These are phyloP conservation scores for Ceratocystis huliohia DNA, from an alignment of 2,329 filamentous ascomycete species.

Conservation along the genomic window DNA sequence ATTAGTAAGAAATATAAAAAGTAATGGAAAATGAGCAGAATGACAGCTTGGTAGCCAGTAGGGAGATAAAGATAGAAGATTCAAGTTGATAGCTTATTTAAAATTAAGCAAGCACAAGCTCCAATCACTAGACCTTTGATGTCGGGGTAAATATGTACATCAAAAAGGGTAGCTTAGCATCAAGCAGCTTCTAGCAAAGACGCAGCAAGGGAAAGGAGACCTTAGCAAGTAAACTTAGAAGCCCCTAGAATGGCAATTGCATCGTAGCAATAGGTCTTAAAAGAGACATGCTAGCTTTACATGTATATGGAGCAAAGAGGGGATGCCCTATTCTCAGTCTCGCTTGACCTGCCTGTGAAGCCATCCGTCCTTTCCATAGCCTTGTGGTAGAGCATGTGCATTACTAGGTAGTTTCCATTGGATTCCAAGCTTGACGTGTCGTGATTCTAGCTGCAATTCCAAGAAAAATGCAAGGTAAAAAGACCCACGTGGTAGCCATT, in stretches of 20 bases:
- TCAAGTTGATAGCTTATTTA: background rate
- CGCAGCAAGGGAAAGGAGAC: background rate
- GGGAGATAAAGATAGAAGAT: background rate
- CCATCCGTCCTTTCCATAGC: background rate
- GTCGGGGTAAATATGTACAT: background rate
- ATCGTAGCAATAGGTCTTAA: background rate
- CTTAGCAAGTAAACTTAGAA: background rate
- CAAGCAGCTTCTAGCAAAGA: background rate
- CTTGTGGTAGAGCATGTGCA: background rate
- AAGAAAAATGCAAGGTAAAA: background rate
- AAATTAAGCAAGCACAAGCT: background rate
- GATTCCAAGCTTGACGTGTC: background rate
- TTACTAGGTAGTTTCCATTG: background rate
- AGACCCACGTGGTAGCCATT: background rate
- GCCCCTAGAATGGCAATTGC: background rate
- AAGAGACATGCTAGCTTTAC: background rate
- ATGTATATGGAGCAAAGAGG: background rate
- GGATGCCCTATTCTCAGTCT: background rate
- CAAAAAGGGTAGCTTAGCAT: background rate
- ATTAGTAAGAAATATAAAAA: slow-evolving; percentile 20
- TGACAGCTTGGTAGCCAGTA: background rate
- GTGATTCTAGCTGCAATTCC: background rate
- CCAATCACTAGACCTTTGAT: background rate
- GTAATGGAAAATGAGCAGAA: slow-evolving; percentile 6
- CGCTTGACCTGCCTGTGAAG: background rate